Conservation (phyloP, 768 basidiomycete genomes). For the Leccinellum rugosiceps region DNA sequence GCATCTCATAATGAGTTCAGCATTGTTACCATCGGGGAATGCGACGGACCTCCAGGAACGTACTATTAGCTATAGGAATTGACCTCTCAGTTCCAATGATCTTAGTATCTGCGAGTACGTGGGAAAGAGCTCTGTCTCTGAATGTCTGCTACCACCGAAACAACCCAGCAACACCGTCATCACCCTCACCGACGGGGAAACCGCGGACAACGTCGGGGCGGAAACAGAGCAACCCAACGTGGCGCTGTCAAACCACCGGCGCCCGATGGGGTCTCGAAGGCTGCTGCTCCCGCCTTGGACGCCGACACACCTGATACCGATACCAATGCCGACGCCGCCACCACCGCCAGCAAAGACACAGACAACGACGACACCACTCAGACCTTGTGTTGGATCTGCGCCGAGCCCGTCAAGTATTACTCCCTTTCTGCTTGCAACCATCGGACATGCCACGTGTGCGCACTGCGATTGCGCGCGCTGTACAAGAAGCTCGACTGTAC, state of each 20-base stretch:
- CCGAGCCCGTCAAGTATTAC: conserved; percentile 89
- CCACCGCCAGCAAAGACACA: conserved; percentile 7
- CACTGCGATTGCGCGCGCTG: conserved; percentile 79
- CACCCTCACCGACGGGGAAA: conserved; percentile 14
- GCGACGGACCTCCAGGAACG: too few relatives aligned
- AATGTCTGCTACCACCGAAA: conserved; percentile 17
- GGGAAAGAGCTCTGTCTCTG: neutral
- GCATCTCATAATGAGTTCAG: too few relatives aligned
- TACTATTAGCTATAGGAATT: too few relatives aligned
- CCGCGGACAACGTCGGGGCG: conserved; percentile 21
- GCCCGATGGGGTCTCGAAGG: neutral
- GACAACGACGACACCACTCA: conserved; percentile 34
- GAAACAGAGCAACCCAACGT: conserved; percentile 8
- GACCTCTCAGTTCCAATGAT: too few relatives aligned
- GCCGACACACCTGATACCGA: neutral
- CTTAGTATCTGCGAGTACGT: too few relatives aligned
- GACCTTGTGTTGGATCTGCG: conserved; percentile 85
- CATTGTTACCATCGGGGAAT: too few relatives aligned
- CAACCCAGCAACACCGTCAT: conserved; percentile 1
- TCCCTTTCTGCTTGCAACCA: conserved; percentile 90
- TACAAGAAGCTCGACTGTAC: conserved; percentile 95
- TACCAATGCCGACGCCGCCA: neutral
- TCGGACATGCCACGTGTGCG: conserved; percentile 92
- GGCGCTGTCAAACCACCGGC: neutral
- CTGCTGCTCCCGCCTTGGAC: too few relatives aligned